Base-by-base conservation (phyloP, 1,139 yeast species). In the Blastobotrys ciferrii region DNA sequence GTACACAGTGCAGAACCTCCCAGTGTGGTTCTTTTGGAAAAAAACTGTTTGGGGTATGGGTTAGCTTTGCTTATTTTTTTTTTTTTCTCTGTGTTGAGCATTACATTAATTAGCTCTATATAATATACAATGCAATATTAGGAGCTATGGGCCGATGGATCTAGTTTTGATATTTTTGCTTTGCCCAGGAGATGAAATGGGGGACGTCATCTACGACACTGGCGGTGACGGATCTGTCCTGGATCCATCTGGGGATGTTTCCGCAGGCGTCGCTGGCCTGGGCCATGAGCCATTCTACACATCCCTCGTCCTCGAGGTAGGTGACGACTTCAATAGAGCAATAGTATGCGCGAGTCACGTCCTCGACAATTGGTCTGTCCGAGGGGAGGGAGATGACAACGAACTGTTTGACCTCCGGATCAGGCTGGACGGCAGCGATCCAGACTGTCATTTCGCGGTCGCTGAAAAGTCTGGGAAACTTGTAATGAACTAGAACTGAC, bases 141-240 rank as follows among this genome's bases (percentile, higher is more conserved):
- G 9, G 9, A 11, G 7, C 37, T 43, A 30, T 4, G n/a, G n/a
- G n/a, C n/a, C n/a, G n/a, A n/a, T n/a, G n/a, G n/a, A n/a, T n/a
- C n/a, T n/a, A n/a, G n/a, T n/a, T n/a, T n/a, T 30, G 14, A 32
- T n/a, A n/a, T n/a, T 56, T 40, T 45, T 51, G 38, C 45, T 53
- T 58, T 2, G 66, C 65, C 82, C 84, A 83, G 20, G 72, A 66
- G 48, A 81, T 62, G 56, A 81, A 81, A 42, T 74, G 71, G 0
- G 88, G 87, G 1, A 84, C 88, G 59, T 84, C 94, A 47, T 77
- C 76, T 1, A 83, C 79, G 32, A 84, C 77, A 11, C 81, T 82
- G 15, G 73, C 71, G 1, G 81, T 76, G 47, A 84, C 74, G 42
- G 78, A 70, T 48, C 74, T 62, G 53, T 78, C 77, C 50, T 82